Evolutionary conservation across 2,329 filamentous ascomycete species (phyloP).

Genomic region (Botrytis fabae): DNA sequence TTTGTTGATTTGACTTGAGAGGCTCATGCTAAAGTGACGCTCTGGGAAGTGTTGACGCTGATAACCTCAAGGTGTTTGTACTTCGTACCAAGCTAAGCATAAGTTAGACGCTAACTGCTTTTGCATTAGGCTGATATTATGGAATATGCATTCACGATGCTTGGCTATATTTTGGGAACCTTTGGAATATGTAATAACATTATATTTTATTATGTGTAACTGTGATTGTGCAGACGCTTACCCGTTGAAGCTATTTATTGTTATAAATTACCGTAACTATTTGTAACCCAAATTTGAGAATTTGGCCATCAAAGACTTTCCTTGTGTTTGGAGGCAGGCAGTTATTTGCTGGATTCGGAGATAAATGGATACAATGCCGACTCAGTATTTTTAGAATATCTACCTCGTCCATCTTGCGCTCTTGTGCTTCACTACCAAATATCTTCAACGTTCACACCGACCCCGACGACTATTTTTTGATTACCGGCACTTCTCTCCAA

Average conservation of each 20-base stretch:
- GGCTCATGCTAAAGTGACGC: constrained; percentile 27
- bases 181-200: neutral
- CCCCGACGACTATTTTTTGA: neutral
- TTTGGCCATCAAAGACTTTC: neutral
- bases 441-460: neutral
- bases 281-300: neutral
- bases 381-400: neutral
- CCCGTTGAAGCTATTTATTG: neutral
- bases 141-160: no score
- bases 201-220: neutral
- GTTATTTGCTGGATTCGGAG: constrained; percentile 18
- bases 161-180: neutral
- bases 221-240: neutral
- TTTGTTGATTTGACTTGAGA: constrained; percentile 26
- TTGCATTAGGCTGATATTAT: neutral
- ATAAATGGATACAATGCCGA: constrained; percentile 19
- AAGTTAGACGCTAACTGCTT: constrained; percentile 15
- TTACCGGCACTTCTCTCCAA: neutral
- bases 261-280: neutral
- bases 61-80: constrained; percentile 17
- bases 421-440: constrained; percentile 1
- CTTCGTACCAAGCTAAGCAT: constrained; percentile 14
- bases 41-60: constrained; percentile 10
- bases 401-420: neutral
- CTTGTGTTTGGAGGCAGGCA: neutral